Evolutionary conservation across 1,284 basidiomycete species (phyloP), one percentile per base, ranked within the genome.

Genomic region (Ustilago loliicola): DNA sequence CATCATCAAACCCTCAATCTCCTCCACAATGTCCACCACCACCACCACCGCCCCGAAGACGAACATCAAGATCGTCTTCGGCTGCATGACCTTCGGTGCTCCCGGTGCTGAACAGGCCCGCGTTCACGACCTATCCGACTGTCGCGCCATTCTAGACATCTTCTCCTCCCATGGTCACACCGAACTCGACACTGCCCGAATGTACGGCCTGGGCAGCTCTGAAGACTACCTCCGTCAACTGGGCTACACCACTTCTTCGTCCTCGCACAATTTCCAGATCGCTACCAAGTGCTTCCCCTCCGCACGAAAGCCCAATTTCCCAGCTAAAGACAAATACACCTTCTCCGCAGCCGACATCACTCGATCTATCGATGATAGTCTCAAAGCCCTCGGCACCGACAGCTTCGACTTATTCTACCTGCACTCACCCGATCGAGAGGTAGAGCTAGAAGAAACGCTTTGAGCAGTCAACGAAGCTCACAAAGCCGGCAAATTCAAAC

Each of bases 91-190:
- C 13, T 87, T 88, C 55, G 87, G 88, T 38, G 76, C 83, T 21
- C 77, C 85, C 36, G 72, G 72, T 2, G 89, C 88, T 21, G 87
- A 88, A 27, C 88, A 88, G 50, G 88, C 89, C 1, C 88, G 90
- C 3, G 89, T 91, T 5, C 88, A 90, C 75, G 88, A 89, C 70
- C 72, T 91, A 38, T 86, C 89, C 66, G 88, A 89, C 19, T 88
- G 90, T 27, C 88, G 89, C 51, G 87, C 87, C 1, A 91, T 91
- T 59, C 83, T 91, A 30, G 89, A 91, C 75, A 88, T 89, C 32
- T 91, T 91, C 83, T 88, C 88, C 34, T 86, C 87, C 8, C 90
- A 91, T 83, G 91, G 91, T 0, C 91, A 91, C 77, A 87, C 75
- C 38, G 89, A 90, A 83, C 66, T 81, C 52, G 91, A 91, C 80